Percentiles rank a stretch among this genome's conserved stretches.
Conservation (phyloP, 495 filamentous ascomycete species). For the Penicillium taxi region DNA sequence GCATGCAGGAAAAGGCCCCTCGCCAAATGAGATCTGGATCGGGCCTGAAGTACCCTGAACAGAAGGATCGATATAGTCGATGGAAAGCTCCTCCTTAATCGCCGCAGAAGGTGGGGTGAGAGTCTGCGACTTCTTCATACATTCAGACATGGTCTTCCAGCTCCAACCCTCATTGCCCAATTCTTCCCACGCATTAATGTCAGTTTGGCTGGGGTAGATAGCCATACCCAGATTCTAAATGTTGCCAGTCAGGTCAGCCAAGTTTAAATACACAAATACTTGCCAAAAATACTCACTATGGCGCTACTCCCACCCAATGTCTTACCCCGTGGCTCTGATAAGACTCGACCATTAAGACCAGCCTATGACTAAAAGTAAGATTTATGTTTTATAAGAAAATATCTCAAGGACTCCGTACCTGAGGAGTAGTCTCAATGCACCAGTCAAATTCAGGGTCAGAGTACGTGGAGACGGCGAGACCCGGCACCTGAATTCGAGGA, state of each 20-base stretch:
- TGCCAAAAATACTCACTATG: no score
- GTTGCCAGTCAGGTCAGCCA: no score
- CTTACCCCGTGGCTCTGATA: conserved; percentile 34
- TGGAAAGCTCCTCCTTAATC: conserved; percentile 5
- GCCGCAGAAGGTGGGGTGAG: conserved; percentile 7
- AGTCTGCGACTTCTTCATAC: conserved; percentile 21
- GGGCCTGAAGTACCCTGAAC: conserved; percentile 17
- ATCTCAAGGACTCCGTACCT: conserved; percentile 26
- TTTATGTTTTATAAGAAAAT: no score
- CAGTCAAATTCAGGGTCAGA: conserved; percentile 47
- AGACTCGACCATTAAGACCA: conserved; percentile 16
- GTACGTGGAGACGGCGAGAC: conserved; percentile 27
- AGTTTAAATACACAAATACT: no score
- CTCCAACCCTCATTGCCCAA: conserved; percentile 49
- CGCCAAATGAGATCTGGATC: conserved; percentile 19
- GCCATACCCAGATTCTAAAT: conserved; percentile 35
- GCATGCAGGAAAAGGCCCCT: conserved; percentile 14
- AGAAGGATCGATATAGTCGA: conserved; percentile 9
- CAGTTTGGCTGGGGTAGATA: conserved; percentile 23
- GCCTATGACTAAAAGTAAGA: conserved; percentile 7
- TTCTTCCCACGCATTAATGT: conserved; percentile 42
- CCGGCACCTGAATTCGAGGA: conserved; percentile 35
- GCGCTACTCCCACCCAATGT: conserved; percentile 49
- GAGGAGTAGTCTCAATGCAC: conserved; percentile 43
- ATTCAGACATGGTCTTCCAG: conserved; percentile 40